Base-by-base conservation (phyloP, 345 rosid genomes). In the Turritis glabra region DNA sequence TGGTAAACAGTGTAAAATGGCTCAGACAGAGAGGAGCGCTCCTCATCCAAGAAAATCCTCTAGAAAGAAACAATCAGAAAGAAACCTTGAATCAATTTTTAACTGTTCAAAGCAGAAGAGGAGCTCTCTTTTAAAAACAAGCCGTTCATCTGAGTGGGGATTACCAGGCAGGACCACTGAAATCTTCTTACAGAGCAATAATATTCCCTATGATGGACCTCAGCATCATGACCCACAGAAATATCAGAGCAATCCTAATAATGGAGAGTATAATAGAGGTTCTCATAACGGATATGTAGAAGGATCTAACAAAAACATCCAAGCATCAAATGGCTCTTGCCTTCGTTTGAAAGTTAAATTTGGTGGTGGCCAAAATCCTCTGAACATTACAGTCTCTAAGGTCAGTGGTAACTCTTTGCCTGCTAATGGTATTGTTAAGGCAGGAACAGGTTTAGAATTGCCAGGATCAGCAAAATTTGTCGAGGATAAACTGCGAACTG, bases 141-240 rank as follows among this genome's bases (percentile, higher is more conserved):
- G 82, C 66, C 92, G 97, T 62, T 79, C 92, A 74, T 87, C 90
- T 66, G 68, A 67, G 37, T 89, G 98, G 99, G 98, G 97, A 59
- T 82, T 79, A 64, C 69, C 75, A 35, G 78, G 82, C 71, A 84
- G 78, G 67, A 77, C 87, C 67, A 67, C 84, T 23, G 84, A 83
- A 74, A 65, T 76, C 62, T 85, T 86, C 76, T 72, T 47, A 61
- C 71, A 38, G 66, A 75, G 64, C 77, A 73, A 81, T 73, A 85
- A 76, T 69, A 80, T 72, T 79, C 80, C 52, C 38, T 56, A 56
- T 55, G 64, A 51, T 81, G 80, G 79, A 82, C 74, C 64, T 75
- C 71, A 73, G 67, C 82, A 65, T 53, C 77, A 61, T 38, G 82
- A 67, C 70, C 33, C 79, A 54, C 73, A 40, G 51, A 86, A 83